These are phyloP conservation scores for Trichosanthes truncata DNA, from an alignment of 306 rosid species.

Conservation along the genomic window DNA sequence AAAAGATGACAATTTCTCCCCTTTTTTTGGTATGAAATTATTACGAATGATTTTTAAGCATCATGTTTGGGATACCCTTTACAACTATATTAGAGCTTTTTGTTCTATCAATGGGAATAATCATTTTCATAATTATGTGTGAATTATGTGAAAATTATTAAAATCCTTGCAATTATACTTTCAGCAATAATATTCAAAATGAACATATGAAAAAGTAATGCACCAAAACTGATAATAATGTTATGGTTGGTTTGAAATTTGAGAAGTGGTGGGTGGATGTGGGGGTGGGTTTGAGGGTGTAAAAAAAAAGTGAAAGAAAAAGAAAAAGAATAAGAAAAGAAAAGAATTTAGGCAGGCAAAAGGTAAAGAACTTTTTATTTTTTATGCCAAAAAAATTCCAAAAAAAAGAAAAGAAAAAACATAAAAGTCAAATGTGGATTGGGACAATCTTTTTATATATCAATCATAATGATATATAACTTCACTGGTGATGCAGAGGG, in stretches of 20 bases:
- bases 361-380: background rate
- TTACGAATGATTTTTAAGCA: conserved; percentile 1
- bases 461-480: conserved; percentile 50
- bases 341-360: background rate
- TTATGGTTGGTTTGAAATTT: conserved; percentile 59
- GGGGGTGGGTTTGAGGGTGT: conserved; percentile 41
- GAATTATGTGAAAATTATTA: conserved; percentile 1
- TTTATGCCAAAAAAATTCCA: background rate
- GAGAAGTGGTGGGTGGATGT: conserved; percentile 51
- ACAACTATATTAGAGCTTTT: background rate
- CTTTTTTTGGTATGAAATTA: conserved; percentile 1
- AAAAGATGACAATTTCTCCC: background rate
- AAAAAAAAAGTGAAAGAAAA: background rate
- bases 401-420: background rate
- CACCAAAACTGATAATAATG: conserved; percentile 30
- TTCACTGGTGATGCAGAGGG: conserved; percentile 47
- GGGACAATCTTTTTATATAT: conserved; percentile 30
- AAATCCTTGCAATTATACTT: background rate
- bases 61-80: background rate
- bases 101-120: background rate
- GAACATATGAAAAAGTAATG: background rate
- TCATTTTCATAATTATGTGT: conserved; percentile 5
- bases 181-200: background rate
- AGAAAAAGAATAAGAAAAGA: background rate
- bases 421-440: conserved; percentile 56